Evolutionary conservation across 805 yeast genomes (phyloP), one percentile per base, ranked within the genome.

Genomic region (Candida berthetii): DNA sequence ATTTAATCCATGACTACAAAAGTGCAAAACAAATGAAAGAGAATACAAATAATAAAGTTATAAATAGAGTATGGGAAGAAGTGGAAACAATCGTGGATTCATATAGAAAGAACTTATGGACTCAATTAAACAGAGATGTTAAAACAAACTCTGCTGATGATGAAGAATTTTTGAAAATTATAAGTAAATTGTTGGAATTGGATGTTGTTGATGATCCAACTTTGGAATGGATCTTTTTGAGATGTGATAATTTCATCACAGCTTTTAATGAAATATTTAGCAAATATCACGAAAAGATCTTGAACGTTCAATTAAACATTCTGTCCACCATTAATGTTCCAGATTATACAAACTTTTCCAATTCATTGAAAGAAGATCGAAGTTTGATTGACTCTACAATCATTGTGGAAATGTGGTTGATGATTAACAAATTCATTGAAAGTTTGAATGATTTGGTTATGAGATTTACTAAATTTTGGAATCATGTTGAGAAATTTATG

Each of bases 131-230:
- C 19, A 44, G 42, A 11, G 48, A 46, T 19, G 49, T 41, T 11
- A 35, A 39, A 16, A 42, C 39, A 18, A 50, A 48, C 14, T 51
- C 47, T n/a, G 25, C 14, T 14, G 36, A 34, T 15, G 60, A 54
- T 39, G 55, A 52, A 18, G 40, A 55, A 22, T 70, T 74, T 44
- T 50, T 73, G 17, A 63, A 67, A 10, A 53, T 70, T 11, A 72
- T 82, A 19, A 67, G 72, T n/a, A 75, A 73, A 48, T 62, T 84
- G 28, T 58, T 80, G 36, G 86, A 82, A 46, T 62, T 85, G 28
- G 83, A 80, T n/a, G 71, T 74, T 2, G 71, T 66, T 36, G 80
- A 76, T 42, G 82, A 78, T 54, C 91, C 91, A 5, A 74, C 83
- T 6, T 55, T 69, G 18, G 77, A 72, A 40, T 84, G 88, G 79